Evolutionary conservation across 345 rosid genomes (phyloP), one percentile per base, ranked within the genome.

Genomic region (Erodium maritimum): DNA sequence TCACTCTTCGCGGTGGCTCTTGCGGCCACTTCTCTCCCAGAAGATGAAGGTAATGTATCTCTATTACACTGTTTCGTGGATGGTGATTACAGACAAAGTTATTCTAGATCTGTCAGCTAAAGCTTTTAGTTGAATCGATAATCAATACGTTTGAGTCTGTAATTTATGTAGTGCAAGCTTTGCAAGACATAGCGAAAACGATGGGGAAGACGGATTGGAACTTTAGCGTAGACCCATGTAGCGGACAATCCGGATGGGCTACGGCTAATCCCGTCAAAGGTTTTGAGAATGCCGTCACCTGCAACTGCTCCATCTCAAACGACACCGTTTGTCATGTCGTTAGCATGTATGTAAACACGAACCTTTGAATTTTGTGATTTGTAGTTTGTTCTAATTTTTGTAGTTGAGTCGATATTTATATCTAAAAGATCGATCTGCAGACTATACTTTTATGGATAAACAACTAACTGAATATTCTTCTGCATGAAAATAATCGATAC

Each of bases 201-300:
- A 21, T 86, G 51, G 75, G 79, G 61, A 83, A 81, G 33, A 25
- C 33, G 65, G 42, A 65, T 14, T 86, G 90, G 90, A 54, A 80
- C 16, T 86, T 80, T 51, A 42, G 14, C 7, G 73, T 73, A 9
- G 83, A 87, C 71, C 90, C 86, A n/a, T 83, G 90, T 63, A 64
- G 74, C 69, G 34, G 50, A 14, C 6, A 55, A 48, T 58, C 65
- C 8, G 77, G 81, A 11, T 82, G 90, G 95, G 64, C 46, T 0
- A 4, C 20, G 11, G n/a, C 1, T 19, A 52, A 5, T 2, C 33
- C 33, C 4, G 33, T 7, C 7, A 25, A 25, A 7, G 33, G 33
- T 25, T 25, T 25, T 25, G 78, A 67, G 60, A 48, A 67, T 67
- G 63, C 42, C 11, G 81, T 83, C 54, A 57, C 50, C 52, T 83